Conservation (phyloP, 139 green algal species). For the Chlorella ohadii region DNA sequence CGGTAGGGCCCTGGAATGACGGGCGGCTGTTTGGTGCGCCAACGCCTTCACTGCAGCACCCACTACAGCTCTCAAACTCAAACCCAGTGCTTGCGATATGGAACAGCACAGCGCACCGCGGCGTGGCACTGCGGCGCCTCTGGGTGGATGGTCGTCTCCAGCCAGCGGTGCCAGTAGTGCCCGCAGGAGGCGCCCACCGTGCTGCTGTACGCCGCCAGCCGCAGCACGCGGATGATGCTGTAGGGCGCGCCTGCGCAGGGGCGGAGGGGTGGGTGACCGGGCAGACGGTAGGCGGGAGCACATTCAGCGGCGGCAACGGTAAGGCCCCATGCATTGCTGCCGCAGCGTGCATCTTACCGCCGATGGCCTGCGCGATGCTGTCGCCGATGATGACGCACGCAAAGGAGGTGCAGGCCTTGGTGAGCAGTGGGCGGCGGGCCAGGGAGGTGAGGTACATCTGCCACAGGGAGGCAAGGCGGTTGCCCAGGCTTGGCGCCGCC, state of each 20-base stretch:
- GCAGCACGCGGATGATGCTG: neutral
- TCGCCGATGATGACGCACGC: slow-evolving; percentile 16
- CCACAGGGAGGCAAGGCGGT: neutral
- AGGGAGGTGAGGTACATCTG: slow-evolving; percentile 12
- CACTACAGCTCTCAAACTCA: too few relatives aligned
- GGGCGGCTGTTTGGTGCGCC: too few relatives aligned
- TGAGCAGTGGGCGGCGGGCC: slow-evolving; percentile 12
- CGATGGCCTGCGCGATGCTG: slow-evolving; percentile 20
- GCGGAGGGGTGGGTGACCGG: too few relatives aligned
- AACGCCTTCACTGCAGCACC: too few relatives aligned
- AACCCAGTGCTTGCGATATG: too few relatives aligned
- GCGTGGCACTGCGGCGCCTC: neutral
- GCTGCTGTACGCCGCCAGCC: neutral
- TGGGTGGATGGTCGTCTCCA: slow-evolving; percentile 7
- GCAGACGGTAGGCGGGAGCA: too few relatives aligned
- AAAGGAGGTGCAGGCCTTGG: slow-evolving; percentile 36
- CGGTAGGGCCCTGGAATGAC: too few relatives aligned
- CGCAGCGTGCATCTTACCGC: neutral
- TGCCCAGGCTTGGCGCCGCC: neutral
- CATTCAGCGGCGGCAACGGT: too few relatives aligned
- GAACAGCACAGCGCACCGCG: neutral
- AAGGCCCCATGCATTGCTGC: too few relatives aligned
- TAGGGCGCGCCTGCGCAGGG: neutral
- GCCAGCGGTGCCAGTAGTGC: slow-evolving; percentile 35
- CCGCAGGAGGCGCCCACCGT: slow-evolving; percentile 3